Evolutionary conservation across 108 stramenopile genomes (phyloP).

Genomic region (Stephanodiscus minutulus): DNA sequence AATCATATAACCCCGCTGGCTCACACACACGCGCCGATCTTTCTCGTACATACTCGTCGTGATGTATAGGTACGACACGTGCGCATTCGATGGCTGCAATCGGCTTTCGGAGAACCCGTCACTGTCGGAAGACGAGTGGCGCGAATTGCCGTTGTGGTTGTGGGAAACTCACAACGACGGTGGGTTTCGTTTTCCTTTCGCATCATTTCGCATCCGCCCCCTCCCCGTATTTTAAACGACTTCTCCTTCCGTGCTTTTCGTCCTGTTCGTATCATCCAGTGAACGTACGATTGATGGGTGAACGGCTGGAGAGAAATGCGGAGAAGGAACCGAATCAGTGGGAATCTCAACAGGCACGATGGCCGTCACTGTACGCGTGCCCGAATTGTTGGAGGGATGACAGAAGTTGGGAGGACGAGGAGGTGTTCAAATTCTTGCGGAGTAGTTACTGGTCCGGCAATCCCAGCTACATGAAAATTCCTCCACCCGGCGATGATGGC

Average conservation of each 20-base stretch:
- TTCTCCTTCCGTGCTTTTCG: not conserved
- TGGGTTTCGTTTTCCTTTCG: not conserved
- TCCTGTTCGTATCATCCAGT: constrained; percentile 25
- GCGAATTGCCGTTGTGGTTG: constrained; percentile 73
- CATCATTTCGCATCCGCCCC: too few relatives aligned
- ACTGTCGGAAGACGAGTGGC: constrained; percentile 55
- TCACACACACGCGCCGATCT: too few relatives aligned
- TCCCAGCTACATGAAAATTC: constrained; percentile 33
- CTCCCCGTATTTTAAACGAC: too few relatives aligned
- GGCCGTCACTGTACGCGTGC: constrained; percentile 37
- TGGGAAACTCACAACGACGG: constrained; percentile 81
- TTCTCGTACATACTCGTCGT: too few relatives aligned
- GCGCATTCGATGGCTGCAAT: constrained; percentile 72
- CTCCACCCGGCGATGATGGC: constrained; percentile 4
- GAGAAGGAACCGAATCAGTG: constrained; percentile 26
- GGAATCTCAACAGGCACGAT: constrained; percentile 43
- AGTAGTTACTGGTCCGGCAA: constrained; percentile 44
- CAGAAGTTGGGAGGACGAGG: constrained; percentile 47
- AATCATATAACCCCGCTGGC: too few relatives aligned
- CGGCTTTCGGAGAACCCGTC: constrained; percentile 57
- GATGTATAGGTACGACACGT: constrained; percentile 61
- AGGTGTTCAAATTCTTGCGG: constrained; percentile 28
- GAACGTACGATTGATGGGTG: constrained; percentile 68
- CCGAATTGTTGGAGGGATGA: constrained; percentile 52
- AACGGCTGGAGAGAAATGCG: constrained; percentile 33